Base-by-base conservation (phyloP, 352 stramenopile genomes). In the Phytophthora kernoviae region DNA sequence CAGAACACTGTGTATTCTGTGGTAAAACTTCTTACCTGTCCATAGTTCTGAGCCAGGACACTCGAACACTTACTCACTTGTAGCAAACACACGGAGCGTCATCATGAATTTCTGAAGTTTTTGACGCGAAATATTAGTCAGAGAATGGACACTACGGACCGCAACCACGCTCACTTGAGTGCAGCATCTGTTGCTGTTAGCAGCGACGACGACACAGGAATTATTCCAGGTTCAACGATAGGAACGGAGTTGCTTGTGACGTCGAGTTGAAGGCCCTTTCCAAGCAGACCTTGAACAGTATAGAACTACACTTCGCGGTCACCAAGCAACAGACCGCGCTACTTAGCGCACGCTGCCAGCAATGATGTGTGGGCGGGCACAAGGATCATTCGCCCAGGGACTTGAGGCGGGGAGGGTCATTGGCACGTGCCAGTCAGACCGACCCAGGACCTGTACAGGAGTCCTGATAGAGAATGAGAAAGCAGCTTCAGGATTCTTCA, bases 171-270 rank as follows among this genome's bases (percentile, higher is more conserved):
- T 10, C 43, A 55, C 58, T 37, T 51, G 39, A 34, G 46, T 21
- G 36, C 56, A 12, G 32, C 9, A 9, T 22, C 47, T 47, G 15
- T 30, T 6, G 6, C 47, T 47, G 15, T 30, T 6, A 30, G 24
- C 24, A 30, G 24, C 24, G 24, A 30, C 24, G 24, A 30, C 24
- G 24, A 30, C 17, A 65, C 47, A 58, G 21, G 40, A 65, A 65
- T 58, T 59, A 58, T 65, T 54, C 18, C 15, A 54, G 51, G 47
- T 65, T 65, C 57, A 65, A 65, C 40, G 47, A 58, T 53, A 30
- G n/a, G 56, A 15, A 21, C 5, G 46, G 37, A 58, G 22, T 22
- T 26, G 33, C 9, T 17, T 3, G 6, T 34, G 30, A 34, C 6
- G 30, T 42, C 12, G 18, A 55, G 45, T 63, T 63, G 43, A 54